Base-by-base conservation (phyloP, 164 flowering plant genomes). In the Macadamia integrifolia region DNA sequence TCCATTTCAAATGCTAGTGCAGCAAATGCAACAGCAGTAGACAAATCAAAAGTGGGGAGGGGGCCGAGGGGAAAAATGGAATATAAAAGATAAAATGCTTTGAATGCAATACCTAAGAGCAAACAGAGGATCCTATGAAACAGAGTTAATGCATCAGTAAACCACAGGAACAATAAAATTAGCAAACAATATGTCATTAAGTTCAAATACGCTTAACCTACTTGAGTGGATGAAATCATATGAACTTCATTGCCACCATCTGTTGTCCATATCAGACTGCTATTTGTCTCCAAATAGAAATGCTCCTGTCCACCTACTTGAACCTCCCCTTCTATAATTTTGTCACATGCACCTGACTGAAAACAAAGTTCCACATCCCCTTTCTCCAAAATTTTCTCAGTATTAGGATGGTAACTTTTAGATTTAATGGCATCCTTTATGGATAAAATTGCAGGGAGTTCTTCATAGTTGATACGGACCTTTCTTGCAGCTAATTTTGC, bases 151-250 rank as follows among this genome's bases (percentile, higher is more conserved):
- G 18, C 57, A 53, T 14, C n/a, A 1, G 18, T 53, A 53, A 60
- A 60, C 62, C 62, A 60, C 9, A 10, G 57, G 18, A 53, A 4
- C 3, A 17, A 17, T 4, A 53, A 53, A 11, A 53, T 2, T 53
- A 53, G 18, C n/a, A 53, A 53, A 6, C 23, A 53, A 53, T 0
- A 14, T 4, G n/a, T 9, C 35, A 6, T 32, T 15, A 65, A 35
- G 32, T 44, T 43, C 52, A 58, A 35, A 57, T 32, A 67, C 12
- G 14, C 28, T 18, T 43, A 56, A 64, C 85, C 72, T 79, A 93
- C 97, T 76, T 93, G 98, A 63, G 98, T 93, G 48, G 98, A 93
- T 28, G 98, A 93, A 63, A 93, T 82, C 91, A 93, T 87, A 72
- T 91, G 92, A 75, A 93, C 93, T 81, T 93, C 98, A 72, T 88